Evolutionary conservation across 441 rosid species (phyloP).

Genomic region (Melastoma candidum): DNA sequence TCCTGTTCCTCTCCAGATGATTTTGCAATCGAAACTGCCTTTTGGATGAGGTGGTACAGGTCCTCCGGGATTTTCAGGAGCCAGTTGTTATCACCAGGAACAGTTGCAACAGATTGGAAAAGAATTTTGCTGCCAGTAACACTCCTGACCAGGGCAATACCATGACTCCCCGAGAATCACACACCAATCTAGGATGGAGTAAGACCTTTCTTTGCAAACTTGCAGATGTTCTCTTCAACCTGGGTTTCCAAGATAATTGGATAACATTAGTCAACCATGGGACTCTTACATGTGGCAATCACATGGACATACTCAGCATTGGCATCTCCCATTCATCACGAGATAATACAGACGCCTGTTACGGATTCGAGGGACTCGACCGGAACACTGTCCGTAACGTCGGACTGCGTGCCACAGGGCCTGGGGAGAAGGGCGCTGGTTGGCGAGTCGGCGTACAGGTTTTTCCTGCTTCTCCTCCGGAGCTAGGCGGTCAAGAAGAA

Average conservation of each 20-base stretch:
- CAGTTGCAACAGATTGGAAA: conserved; percentile 1
- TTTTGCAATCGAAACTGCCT: conserved; percentile 68
- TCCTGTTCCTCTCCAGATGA: conserved; percentile 83
- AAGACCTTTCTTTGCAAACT: conserved; percentile 73
- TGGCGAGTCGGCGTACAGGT: no score
- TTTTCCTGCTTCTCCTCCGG: no score
- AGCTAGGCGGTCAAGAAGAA: no score
- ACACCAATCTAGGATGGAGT: conserved; percentile 83
- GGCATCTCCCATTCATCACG: no score
- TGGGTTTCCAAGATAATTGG: conserved; percentile 8
- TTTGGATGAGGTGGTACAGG: conserved; percentile 67
- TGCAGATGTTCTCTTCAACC: conserved; percentile 76
- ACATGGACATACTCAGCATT: no score
- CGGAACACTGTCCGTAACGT: no score
- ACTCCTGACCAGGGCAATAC: conserved; percentile 50
- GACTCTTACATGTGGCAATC: not conserved
- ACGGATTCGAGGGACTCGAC: no score
- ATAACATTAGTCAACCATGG: not conserved
- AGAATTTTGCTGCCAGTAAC: conserved; percentile 72
- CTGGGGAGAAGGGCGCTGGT: no score
- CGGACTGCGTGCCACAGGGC: no score
- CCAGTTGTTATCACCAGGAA: no score
- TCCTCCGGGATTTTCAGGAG: conserved; percentile 83
- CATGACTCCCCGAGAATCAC: conserved; percentile 68
- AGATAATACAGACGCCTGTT: no score